Base-by-base conservation (phyloP, 192 early-diverging fungal species). In the Podila clonocystis region DNA sequence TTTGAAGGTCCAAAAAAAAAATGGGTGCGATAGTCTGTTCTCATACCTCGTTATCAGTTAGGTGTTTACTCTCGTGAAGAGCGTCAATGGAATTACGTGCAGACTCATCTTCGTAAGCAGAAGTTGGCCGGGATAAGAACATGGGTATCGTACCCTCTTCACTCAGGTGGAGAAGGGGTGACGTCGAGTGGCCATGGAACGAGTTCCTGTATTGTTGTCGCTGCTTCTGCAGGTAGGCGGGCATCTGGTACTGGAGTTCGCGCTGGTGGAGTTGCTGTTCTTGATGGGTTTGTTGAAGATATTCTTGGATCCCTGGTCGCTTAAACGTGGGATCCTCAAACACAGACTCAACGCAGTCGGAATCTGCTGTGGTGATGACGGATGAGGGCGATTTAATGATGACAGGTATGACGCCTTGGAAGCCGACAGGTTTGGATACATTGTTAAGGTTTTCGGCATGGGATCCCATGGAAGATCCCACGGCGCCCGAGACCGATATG, bases 311-410 rank as follows among this genome's bases (percentile, higher is more conserved):
- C 45, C 75, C 66, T 49, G 68, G 45, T 28, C 57, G 58, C 63
- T 79, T 72, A 12, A 41, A 15, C 0, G 59, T 29, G 4, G 38
- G 60, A 19, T 71, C 75, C 38, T 65, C 70, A 63, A 72, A 61
- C 50, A 70, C 63, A 5, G 69, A 72, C 15, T 72, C 75, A 26
- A 67, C 67, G 55, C 58, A 72, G 64, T 73, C 72, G 19, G 74
- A 69, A n/a, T 69, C 67, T 62, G 65, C 60, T 6, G 55, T 79
- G 20, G 70, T 79, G 50, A 79, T 72, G n/a, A 79, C 65, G 12
- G 75, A 68, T 7, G 75, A 61, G 3, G 75, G 75, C 34, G 75
- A 79, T 63, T 79, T 79, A 17, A 72, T 68, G 30, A 79, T 79
- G 11, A 79, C 50, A 19, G 75, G 75, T 17, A 79, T 72, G 30